Evolutionary conservation across 805 yeast species (phyloP), one percentile per base, ranked within the genome.

Genomic region (Cyberlindnera amylophila): DNA sequence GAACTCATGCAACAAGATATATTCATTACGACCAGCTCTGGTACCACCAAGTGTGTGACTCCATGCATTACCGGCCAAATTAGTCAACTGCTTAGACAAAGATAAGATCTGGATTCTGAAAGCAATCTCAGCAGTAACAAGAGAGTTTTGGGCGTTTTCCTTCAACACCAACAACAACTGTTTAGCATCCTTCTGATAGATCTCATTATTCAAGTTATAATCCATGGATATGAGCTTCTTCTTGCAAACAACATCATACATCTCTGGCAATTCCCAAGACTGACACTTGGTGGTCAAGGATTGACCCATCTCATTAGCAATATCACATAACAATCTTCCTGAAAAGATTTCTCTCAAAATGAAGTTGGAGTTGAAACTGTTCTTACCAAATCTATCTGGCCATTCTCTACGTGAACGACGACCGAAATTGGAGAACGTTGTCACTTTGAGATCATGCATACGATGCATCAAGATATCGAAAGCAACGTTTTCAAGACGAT

Each of bases 51-150:
- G 70, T 1, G 99, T 93, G 49, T 87, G 89, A 2, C 95, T 77
- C 99, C 99, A 93, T 0, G 96, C 91, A 62, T 93, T 93, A 54
- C 99, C 99, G 1, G 98, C 97, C 47, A 93, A 71, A 51, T 83
- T 85, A 1, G 99, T 93, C 56, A 93, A 71, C 58, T 90, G 96
- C 54, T 87, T 87, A 0, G 98, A 86, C 41, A 93, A 70, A 2
- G 97, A 87, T 41, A 93, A 66, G 45, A 93, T 82, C 64, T 93
- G 98, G 42, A 81, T 78, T 49, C 83, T 72, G 58, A 89, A 81
- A 0, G 96, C 89, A 43, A 93, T 70, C 42, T 84, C 84, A 3
- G 89, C 86, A 14, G 87, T 72, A 36, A 85, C 80, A 46, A 74
- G 69, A 9, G 91, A 86, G 55, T 81, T 81, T 11, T 67, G 62